Base-by-base conservation (phyloP, 108 stramenopile species). In the Skeletonema tropicum region DNA sequence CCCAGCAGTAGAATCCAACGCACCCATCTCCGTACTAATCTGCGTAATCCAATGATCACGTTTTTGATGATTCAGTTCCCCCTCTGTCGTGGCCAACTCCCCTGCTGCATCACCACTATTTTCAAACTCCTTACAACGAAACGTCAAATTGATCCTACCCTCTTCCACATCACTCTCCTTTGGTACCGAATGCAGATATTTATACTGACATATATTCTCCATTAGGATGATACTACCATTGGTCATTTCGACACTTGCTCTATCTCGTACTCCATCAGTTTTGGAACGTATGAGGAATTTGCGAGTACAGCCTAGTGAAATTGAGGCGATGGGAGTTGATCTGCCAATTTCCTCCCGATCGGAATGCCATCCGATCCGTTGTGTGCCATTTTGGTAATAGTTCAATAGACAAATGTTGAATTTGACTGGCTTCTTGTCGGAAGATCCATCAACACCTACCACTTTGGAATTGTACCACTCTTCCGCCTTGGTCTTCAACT, bases 381-480 rank as follows among this genome's bases (percentile, higher is more conserved):
- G 86, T 13, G 74, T 64, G 0, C 88, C 84, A 35, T 88, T 73
- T 65, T 87, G 76, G 48, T 91, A 91, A 64, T 87, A 91, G 65
- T 91, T 91, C 11, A 89, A 73, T 14, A 91, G 83, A 68, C 90
- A 91, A 12, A 89, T 83, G 70, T 91, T 89, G 85, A 91, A 91
- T 64, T 85, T 41, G 10, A 87, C 85, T 19, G 46, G 48, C 14
- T 52, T 66, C 21, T 14, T 32, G 41, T n/a, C 30, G 25, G 5
- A 3, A 21, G 7, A 19, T 25, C 25, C 67, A 31, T 33, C 45
- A 48, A 3, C 9, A 14, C 13, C 19, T 0, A 11, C 3, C 39
- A 72, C 26, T 72, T 73, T 64, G 46, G 68, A 62, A 32, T 73
- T 85, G 77, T 91, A 91, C 90, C 88, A 91, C 38, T 86, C 76